Conservation (phyloP, 768 basidiomycete species). For the Sarcomyxa edulis region DNA sequence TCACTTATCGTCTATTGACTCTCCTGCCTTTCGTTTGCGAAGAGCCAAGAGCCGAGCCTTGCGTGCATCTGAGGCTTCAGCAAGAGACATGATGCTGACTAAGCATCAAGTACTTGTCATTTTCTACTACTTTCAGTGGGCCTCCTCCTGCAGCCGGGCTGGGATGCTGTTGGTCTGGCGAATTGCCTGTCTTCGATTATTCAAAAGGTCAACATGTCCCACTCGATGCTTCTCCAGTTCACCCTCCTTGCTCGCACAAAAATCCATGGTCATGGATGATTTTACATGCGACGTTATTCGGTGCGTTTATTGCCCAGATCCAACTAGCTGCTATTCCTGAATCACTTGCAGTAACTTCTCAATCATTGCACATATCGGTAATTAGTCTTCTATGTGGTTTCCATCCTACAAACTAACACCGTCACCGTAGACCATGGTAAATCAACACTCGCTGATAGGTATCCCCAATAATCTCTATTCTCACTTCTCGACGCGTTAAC, state of each 20-base stretch:
- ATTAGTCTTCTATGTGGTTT: neutral
- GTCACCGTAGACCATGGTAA: conserved; percentile 89
- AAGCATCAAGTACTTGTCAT: conserved; percentile 12
- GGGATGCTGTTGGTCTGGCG: conserved; percentile 16
- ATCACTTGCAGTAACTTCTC: conserved; percentile 73
- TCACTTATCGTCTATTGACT: conserved; percentile 38
- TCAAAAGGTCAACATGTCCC: conserved; percentile 20
- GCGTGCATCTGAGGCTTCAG: conserved; percentile 73
- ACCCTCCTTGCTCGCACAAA: conserved; percentile 21
- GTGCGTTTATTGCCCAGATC: conserved; percentile 28
- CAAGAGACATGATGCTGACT: conserved; percentile 48
- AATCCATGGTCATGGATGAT: conserved; percentile 47
- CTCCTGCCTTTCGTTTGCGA: conserved; percentile 65
- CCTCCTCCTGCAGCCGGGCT: neutral
- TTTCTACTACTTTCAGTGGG: neutral
- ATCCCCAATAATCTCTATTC: conserved; percentile 16
- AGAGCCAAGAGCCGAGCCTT: conserved; percentile 79
- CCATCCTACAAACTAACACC: no score
- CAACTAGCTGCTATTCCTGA: no score
- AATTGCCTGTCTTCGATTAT: conserved; percentile 19
- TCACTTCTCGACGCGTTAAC: conserved; percentile 1
- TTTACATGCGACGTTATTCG: conserved; percentile 67
- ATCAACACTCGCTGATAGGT: conserved; percentile 89
- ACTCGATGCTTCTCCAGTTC: conserved; percentile 25
- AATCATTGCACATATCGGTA: conserved; percentile 94